Percentiles rank a stretch among this genome's conserved stretches.
Evolutionary conservation across 106 monocot genomes (phyloP).

Genomic region (Platanthera zijinensis): DNA sequence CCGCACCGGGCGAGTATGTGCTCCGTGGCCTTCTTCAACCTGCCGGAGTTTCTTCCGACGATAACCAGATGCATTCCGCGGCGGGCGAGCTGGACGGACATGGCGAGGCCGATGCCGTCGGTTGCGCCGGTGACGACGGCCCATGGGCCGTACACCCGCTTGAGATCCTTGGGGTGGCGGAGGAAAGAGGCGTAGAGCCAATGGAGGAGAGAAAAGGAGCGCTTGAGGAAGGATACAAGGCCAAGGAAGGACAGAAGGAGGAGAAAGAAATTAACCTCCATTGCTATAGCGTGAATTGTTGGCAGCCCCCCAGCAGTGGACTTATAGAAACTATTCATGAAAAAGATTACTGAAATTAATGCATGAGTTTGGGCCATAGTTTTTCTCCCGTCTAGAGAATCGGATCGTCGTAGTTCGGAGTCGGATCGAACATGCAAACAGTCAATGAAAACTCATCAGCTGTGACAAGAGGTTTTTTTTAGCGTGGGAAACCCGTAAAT

Average conservation of each 20-base stretch:
- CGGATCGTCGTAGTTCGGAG: too few relatives aligned
- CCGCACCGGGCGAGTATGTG: slow-evolving; percentile 17
- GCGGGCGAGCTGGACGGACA: slow-evolving; percentile 56
- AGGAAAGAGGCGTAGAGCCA: slow-evolving; percentile 52
- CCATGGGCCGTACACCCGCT: slow-evolving; percentile 49
- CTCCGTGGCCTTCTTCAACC: slow-evolving; percentile 26
- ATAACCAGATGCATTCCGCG: slow-evolving; percentile 49
- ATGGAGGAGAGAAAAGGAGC: slow-evolving; percentile 16
- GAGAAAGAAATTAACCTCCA: not conserved
- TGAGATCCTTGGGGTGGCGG: slow-evolving; percentile 39
- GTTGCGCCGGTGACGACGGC: slow-evolving; percentile 78
- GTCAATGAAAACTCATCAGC: too few relatives aligned
- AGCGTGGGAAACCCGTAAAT: too few relatives aligned
- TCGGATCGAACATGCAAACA: too few relatives aligned
- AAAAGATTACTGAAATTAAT: too few relatives aligned
- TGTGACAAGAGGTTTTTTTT: too few relatives aligned
- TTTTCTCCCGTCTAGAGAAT: too few relatives aligned
- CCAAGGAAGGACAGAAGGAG: slow-evolving; percentile 30
- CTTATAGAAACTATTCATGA: too few relatives aligned
- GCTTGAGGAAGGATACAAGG: slow-evolving; percentile 21
- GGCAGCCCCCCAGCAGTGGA: too few relatives aligned
- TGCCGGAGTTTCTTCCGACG: slow-evolving; percentile 51
- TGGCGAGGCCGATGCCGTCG: slow-evolving; percentile 65
- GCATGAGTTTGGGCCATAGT: too few relatives aligned
- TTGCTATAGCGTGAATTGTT: not conserved